Percentiles rank a stretch among this genome's conserved stretches.
phyloP scores from a whole-genome alignment of 805 yeast genomes.

The Maudiozyma serrabonitensis region DNA sequence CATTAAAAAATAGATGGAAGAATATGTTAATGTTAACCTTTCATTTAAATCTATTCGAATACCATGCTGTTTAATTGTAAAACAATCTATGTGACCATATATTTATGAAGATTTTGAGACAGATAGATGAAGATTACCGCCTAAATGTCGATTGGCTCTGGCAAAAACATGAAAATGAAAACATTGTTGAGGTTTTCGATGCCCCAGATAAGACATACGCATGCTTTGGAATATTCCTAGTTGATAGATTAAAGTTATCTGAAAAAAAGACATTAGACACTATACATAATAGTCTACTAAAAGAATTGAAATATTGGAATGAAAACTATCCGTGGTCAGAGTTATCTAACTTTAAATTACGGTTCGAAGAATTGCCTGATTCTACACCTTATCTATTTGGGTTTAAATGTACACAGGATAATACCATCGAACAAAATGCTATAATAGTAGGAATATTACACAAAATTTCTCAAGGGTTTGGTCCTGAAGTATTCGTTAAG shows the following conservation, averaged over 20 bases:
- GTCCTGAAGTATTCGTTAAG: constrained; percentile 35
- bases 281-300: background rate
- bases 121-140: background rate
- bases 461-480: constrained; percentile 25
- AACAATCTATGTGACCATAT: background rate
- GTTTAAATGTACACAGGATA: constrained; percentile 33
- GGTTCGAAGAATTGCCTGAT: constrained; percentile 9
- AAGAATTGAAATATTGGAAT: constrained; percentile 29
- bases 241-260: constrained; percentile 13
- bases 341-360: constrained; percentile 19
- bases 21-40: too few relatives aligned
- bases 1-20: too few relatives aligned
- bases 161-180: constrained; percentile 16
- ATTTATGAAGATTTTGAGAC: background rate
- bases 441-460: constrained; percentile 34
- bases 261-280: constrained; percentile 1
- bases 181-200: constrained; percentile 11
- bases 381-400: constrained; percentile 22
- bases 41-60: too few relatives aligned
- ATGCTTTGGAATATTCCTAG: constrained; percentile 21
- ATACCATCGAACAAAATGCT: constrained; percentile 36
- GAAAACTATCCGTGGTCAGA: constrained; percentile 36
- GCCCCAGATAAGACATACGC: constrained; percentile 16
- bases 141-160: constrained; percentile 14
- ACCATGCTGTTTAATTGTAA: too few relatives aligned